These are phyloP conservation scores for Rhodotorula sp. DNA, from an alignment of 1,284 basidiomycete species.

Conservation along the genomic window DNA sequence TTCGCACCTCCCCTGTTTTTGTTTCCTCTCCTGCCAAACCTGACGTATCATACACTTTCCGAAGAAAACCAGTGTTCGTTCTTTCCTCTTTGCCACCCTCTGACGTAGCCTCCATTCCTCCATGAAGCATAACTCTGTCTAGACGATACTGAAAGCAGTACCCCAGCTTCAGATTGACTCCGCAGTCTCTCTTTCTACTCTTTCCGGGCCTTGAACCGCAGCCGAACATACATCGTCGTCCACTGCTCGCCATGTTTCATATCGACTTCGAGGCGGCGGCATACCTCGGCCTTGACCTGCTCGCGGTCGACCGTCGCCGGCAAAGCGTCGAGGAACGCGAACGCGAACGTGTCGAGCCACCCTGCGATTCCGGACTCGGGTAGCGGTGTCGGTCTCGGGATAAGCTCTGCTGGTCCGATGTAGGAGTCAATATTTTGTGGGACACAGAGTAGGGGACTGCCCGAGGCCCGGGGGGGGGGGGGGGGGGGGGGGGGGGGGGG, in stretches of 20 bases:
- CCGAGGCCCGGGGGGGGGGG: too few relatives aligned
- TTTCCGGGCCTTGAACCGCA: conserved; percentile 57
- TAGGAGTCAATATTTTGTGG: too few relatives aligned
- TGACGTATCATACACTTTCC: not conserved
- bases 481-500: too few relatives aligned
- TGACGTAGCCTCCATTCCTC: too few relatives aligned
- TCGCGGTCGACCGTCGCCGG: conserved; percentile 59
- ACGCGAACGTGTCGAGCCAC: conserved; percentile 69
- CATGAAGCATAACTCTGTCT: too few relatives aligned
- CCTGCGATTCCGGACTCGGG: conserved; percentile 58
- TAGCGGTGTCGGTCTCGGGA: conserved; percentile 68
- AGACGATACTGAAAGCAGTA: not conserved
- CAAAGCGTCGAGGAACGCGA: conserved; percentile 58
- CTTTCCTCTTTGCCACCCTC: too few relatives aligned
- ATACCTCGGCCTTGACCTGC: conserved; percentile 64
- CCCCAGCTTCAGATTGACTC: not conserved
- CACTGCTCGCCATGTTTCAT: conserved; percentile 56
- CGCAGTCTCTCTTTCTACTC: conserved; percentile 24
- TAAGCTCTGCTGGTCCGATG: conserved; percentile 49
- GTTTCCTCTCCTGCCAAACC: not conserved
- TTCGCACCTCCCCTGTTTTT: not conserved
- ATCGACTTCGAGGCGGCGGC: conserved; percentile 60
- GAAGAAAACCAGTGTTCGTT: too few relatives aligned
- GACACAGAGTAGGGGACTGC: too few relatives aligned
- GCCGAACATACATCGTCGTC: conserved; percentile 68